Evolutionary conservation across 1,284 basidiomycete genomes (phyloP), one percentile per base, ranked within the genome.

Genomic region (Tetrapyrgos nigripes): DNA sequence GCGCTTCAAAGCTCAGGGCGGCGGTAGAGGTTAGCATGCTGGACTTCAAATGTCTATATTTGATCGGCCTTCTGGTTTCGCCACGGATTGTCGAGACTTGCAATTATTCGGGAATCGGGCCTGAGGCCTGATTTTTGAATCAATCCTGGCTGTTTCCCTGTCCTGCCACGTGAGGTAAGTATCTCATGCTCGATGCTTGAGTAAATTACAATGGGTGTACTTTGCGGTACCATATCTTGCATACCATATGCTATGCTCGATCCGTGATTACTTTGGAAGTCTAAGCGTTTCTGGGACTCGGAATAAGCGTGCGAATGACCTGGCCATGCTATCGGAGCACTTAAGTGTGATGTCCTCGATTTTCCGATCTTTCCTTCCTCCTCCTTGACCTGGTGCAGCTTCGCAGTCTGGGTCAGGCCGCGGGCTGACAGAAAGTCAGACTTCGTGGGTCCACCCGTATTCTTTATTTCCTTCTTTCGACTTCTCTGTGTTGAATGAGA

Each of bases 1-100:
- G 31, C 31, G 14, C 31, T 8, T 8, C 31, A 33, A 33, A 33
- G 31, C 31, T 8, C 8, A 33, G 9, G 31, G 31, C 31, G 31
- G 37, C 17, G 8, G 17, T 40, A 40, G 19, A 9, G 14, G 14
- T 33, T 28, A 50, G 48, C 48, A 50, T 50, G 24, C 48, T 31
- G 27, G 4, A 29, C 48, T 29, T 50, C 48, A 50, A 50, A 50
- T 50, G 48, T 50, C 48, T 24, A 50, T n/a, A 50, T 50, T 50
- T 50, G 48, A 50, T 50, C 48, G 48, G 48, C 26, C 31, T 31
- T 31, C n/a, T 50, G 46, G 26, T 28, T 24, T 24, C 27, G 6
- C 6, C 17, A 28, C 23, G 13, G n/a, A n/a, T n/a, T 45, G 3
- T 13, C 4, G 21, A 9, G 27, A 28, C 19, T 17, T 21, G 27